Conservation (phyloP, 345 rosid genomes). For the Brassica juncea region DNA sequence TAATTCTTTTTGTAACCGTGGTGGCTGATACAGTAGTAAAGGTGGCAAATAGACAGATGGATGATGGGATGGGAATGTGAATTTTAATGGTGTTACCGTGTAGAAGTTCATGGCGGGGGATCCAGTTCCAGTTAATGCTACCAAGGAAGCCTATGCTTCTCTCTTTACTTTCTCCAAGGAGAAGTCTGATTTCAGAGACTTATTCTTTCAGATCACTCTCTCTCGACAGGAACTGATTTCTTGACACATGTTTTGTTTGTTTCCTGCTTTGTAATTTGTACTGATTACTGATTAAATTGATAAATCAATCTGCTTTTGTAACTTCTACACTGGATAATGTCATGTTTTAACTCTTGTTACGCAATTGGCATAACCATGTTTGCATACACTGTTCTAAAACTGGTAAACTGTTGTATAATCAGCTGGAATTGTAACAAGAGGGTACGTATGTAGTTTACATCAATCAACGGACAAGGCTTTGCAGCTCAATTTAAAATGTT, state of each 20-base stretch:
- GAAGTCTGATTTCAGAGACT: constrained; percentile 71
- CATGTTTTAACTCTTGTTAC: not conserved
- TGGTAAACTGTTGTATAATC: not conserved
- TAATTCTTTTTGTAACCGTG: not conserved
- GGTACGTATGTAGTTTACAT: constrained; percentile 27
- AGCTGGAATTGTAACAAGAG: constrained; percentile 1
- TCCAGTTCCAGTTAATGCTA: constrained; percentile 74
- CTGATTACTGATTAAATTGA: not conserved
- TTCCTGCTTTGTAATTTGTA: constrained; percentile 4
- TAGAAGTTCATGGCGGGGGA: constrained; percentile 69
- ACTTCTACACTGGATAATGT: not conserved
- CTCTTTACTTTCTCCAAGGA: constrained; percentile 81
- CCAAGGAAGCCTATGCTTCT: constrained; percentile 82
- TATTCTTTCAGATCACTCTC: constrained; percentile 81
- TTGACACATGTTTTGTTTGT: not conserved
- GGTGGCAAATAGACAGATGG: constrained; percentile 49
- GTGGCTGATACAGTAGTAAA: constrained; percentile 45
- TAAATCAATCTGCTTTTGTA: constrained; percentile 14
- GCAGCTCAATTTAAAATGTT: constrained; percentile 15
- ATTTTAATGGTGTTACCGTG: constrained; percentile 43
- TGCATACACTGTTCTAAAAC: not conserved
- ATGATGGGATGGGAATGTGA: constrained; percentile 46
- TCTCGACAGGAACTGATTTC: constrained; percentile 73
- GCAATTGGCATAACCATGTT: not conserved
- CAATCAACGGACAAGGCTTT: constrained; percentile 16